phyloP scores from a whole-genome alignment of 345 rosid species.

The Eucalyptus camaldulensis region DNA sequence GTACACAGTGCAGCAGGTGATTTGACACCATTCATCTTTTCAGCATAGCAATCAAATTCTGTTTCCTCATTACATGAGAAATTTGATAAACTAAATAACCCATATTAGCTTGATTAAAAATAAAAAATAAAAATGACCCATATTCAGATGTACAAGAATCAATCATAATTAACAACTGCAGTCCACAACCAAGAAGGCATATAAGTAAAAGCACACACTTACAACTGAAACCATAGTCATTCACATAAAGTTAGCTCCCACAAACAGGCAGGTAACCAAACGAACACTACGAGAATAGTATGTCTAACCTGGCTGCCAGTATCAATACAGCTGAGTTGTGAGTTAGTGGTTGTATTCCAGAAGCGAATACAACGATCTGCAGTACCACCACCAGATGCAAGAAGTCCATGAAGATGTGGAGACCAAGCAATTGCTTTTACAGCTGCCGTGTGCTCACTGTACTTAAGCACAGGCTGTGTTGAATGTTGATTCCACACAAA shows the following conservation, averaged over 20 bases:
- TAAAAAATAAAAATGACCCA: neutral
- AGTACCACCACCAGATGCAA: slow-evolving; percentile 99
- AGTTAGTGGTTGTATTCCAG: slow-evolving; percentile 95
- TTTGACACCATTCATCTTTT: neutral
- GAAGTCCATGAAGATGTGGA: slow-evolving; percentile 94
- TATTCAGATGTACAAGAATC: neutral
- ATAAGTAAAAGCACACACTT: neutral
- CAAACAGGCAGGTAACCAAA: neutral
- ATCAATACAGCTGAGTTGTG: slow-evolving; percentile 81
- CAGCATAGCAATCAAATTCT: neutral
- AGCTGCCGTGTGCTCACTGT: slow-evolving; percentile 93
- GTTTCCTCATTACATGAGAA: neutral
- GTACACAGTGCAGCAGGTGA: neutral
- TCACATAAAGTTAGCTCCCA: neutral
- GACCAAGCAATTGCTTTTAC: slow-evolving; percentile 99
- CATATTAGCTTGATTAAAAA: neutral
- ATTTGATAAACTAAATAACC: neutral
- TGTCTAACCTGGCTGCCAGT: slow-evolving; percentile 84
- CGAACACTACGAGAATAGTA: neutral
- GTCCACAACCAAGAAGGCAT: neutral
- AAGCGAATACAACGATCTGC: slow-evolving; percentile 95
- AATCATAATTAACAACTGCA: neutral
- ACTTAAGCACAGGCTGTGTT: slow-evolving; percentile 80
- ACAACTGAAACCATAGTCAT: neutral
- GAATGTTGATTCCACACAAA: slow-evolving; percentile 98